Base-by-base conservation (phyloP, 148 eudicot genomes). In the Silene latifolia region DNA sequence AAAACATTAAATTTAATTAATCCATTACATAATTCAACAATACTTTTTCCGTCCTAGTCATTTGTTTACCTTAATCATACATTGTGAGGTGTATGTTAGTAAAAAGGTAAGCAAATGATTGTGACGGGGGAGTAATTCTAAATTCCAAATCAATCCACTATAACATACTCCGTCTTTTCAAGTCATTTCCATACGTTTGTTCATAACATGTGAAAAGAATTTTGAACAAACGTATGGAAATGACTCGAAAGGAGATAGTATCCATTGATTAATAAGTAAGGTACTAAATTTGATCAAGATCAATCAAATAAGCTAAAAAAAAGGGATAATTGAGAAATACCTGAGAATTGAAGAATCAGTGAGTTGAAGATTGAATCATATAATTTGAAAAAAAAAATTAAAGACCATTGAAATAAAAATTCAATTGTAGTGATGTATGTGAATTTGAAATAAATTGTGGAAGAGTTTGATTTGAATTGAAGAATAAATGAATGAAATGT, bases 271-370 rank as follows among this genome's bases (percentile, higher is more conserved):
- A 75, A 24, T 47, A 48, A 71, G 32, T 25, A 71, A 62, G 7
- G 14, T 32, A 32, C 35, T 32, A 72, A 70, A 29, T 20, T 25
- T 18, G 67, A 35, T 13, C 58, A 53, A 73, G 63, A 69, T 74
- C 25, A 74, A 61, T 19, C 32, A 21, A 48, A 35, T 23, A 65
- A 0, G 15, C 24, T 46, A 61, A 79, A 44, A 57, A 12, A 8
- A 23, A 15, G 56, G 63, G 10, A 62, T 8, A 73, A 35, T 61
- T 24, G 0, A 29, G 9, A 53, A 7, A 2, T 80, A 80, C 82
- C 82, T 80, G 79, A 75, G 24, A 75, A 3, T 56, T 64, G 65
- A 42, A 25, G 44, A 39, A 74, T 60, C 72, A 73, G 25, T 48
- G 61, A 74, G 18, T 5, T 59, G 25, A 59, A 59, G 63, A 24